Percentiles rank a stretch among this genome's conserved stretches.
phyloP scores from a whole-genome alignment of 129 eudicot species.

The Pseudognaphalium luteoalbum region DNA sequence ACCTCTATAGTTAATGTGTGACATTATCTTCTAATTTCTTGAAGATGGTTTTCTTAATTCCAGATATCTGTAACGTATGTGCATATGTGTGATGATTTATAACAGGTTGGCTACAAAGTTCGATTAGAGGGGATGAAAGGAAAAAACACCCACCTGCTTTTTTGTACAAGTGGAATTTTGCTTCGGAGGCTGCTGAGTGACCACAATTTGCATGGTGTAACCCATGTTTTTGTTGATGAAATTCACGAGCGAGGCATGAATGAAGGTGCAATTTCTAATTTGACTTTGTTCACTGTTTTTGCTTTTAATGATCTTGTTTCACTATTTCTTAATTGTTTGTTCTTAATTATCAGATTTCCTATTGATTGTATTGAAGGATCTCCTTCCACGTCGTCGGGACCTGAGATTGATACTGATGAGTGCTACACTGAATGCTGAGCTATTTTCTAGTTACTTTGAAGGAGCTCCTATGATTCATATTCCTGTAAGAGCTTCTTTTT shows the following conservation, averaged over 20 bases:
- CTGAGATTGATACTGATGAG: slow-evolving; percentile 95
- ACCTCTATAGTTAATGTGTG: background rate
- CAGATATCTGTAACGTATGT: slow-evolving; percentile 9
- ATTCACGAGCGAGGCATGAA: slow-evolving; percentile 99
- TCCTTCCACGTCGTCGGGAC: slow-evolving; percentile 91
- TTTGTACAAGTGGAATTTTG: slow-evolving; percentile 98
- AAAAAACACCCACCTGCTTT: slow-evolving; percentile 91
- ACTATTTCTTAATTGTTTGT: slow-evolving; percentile 22
- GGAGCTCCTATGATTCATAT: slow-evolving; percentile 95
- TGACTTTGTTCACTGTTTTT: background rate
- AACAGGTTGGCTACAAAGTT: slow-evolving; percentile 95
- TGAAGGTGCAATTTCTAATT: slow-evolving; percentile 65
- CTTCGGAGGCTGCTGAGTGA: slow-evolving; percentile 93
- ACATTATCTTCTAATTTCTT: background rate
- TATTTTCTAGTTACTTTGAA: slow-evolving; percentile 83
- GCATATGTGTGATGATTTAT: slow-evolving; percentile 29
- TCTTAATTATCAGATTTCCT: slow-evolving; percentile 67
- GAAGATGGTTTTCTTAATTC: slow-evolving; percentile 1
- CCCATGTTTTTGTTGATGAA: slow-evolving; percentile 98
- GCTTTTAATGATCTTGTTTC: slow-evolving; percentile 18
- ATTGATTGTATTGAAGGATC: slow-evolving; percentile 93
- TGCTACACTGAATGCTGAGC: slow-evolving; percentile 93
- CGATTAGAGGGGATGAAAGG: slow-evolving; percentile 99
- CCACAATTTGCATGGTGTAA: slow-evolving; percentile 79
- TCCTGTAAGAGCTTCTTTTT: slow-evolving; percentile 54